Conservation (phyloP, 495 filamentous ascomycete genomes). For the Trichoderma parareesei region DNA sequence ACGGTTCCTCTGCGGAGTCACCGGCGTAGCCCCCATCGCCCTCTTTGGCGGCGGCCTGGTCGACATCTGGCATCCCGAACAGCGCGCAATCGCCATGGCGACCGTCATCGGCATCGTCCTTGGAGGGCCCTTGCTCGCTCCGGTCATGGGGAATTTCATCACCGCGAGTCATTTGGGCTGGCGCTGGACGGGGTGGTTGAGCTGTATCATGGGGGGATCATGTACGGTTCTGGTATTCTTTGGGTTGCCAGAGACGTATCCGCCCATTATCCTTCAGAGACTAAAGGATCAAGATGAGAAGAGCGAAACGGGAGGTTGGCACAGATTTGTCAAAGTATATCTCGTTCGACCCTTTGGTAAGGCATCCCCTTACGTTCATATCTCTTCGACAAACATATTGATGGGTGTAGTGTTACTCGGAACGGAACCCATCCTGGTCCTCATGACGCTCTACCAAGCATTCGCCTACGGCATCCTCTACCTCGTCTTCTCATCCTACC, state of each 20-base stretch:
- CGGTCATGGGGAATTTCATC: slow-evolving; percentile 44
- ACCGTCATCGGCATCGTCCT: slow-evolving; percentile 47
- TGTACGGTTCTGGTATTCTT: slow-evolving; percentile 22
- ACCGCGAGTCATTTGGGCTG: slow-evolving; percentile 37
- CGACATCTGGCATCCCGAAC: slow-evolving; percentile 54
- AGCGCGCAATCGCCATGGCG: slow-evolving; percentile 53
- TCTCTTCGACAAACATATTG: too few species aligned
- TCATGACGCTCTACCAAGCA: slow-evolving; percentile 41
- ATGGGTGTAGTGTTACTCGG: not conserved
- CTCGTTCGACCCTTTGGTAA: slow-evolving; percentile 6
- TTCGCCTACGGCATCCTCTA: slow-evolving; percentile 53
- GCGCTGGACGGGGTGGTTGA: slow-evolving; percentile 59
- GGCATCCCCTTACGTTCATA: not conserved
- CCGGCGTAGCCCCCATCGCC: slow-evolving; percentile 56
- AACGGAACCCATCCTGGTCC: slow-evolving; percentile 32
- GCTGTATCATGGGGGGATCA: slow-evolving; percentile 27
- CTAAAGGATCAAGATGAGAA: slow-evolving; percentile 26
- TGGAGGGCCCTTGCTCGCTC: slow-evolving; percentile 48
- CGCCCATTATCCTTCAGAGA: slow-evolving; percentile 42
- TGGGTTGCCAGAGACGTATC: slow-evolving; percentile 50
- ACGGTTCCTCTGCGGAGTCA: slow-evolving; percentile 54
- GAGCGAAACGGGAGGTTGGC: not conserved
- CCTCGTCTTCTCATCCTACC: slow-evolving; percentile 55
- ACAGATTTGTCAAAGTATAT: not conserved
- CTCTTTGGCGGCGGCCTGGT: slow-evolving; percentile 52